These are phyloP conservation scores for Trypanosoma avium DNA, from an alignment of 208 protist genomes.

Conservation along the genomic window DNA sequence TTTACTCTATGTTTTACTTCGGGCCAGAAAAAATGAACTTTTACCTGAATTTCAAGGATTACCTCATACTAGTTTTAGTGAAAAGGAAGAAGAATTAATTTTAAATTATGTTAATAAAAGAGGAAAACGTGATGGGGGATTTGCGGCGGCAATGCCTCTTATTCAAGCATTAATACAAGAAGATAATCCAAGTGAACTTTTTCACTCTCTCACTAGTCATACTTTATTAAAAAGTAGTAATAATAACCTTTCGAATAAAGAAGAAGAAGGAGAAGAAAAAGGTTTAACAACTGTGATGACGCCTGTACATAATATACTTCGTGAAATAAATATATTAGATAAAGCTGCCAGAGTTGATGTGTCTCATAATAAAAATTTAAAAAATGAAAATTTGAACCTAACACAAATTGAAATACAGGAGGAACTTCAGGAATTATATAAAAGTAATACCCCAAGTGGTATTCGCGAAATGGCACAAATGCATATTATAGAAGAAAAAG, in stretches of 20 bases:
- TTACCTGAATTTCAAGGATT: slow-evolving; percentile 35
- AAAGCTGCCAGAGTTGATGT: slow-evolving; percentile 3
- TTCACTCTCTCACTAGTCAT: slow-evolving; percentile 7
- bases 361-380: too few relatives aligned
- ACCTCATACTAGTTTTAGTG: slow-evolving; percentile 41
- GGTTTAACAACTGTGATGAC: background rate
- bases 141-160: slow-evolving; percentile 27
- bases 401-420: too few relatives aligned
- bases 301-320: slow-evolving; percentile 12
- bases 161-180: slow-evolving; percentile 29
- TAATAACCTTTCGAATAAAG: background rate
- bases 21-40: slow-evolving; percentile 55
- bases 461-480: slow-evolving; percentile 15
- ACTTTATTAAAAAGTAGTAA: background rate
- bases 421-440: slow-evolving; percentile 5
- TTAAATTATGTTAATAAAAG: slow-evolving; percentile 24
- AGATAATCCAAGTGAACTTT: slow-evolving; percentile 12
- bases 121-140: slow-evolving; percentile 19
- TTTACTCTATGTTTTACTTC: slow-evolving; percentile 59
- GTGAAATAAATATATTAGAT: slow-evolving; percentile 23
- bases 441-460: slow-evolving; percentile 5
- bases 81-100: slow-evolving; percentile 23
- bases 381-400: background rate
- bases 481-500: slow-evolving; percentile 9
- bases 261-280: background rate